Evolutionary conservation across 352 stramenopile species (phyloP).

Genomic region (Aphanomyces stellatus): DNA sequence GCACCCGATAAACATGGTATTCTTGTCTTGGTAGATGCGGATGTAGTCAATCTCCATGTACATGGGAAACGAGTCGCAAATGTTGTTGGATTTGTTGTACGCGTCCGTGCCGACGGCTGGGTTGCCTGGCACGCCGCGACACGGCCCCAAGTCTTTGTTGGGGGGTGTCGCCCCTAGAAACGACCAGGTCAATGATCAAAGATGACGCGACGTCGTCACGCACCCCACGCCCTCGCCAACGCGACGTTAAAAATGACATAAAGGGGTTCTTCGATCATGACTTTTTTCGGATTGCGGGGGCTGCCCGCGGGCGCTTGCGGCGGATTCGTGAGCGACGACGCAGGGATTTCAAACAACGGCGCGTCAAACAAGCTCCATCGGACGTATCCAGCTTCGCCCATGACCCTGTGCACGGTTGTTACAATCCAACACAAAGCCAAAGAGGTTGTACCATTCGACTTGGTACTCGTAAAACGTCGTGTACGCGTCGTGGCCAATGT

Average conservation of each 20-base stretch:
- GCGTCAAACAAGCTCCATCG: constrained; percentile 42
- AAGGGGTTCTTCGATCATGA: constrained; percentile 54
- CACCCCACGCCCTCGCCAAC: constrained; percentile 39
- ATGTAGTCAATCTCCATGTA: constrained; percentile 75
- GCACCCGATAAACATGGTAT: constrained; percentile 39
- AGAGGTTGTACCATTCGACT: constrained; percentile 32
- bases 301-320: constrained; percentile 26
- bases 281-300: constrained; percentile 36
- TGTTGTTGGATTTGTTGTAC: constrained; percentile 30
- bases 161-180: constrained; percentile 35
- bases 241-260: constrained; percentile 70
- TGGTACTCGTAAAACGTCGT: constrained; percentile 43
- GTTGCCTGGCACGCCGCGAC: constrained; percentile 37
- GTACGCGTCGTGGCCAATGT: constrained; percentile 45
- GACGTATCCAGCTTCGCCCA: constrained; percentile 36
- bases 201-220: neutral
- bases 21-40: constrained; percentile 22
- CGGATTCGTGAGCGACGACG: constrained; percentile 33
- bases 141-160: constrained; percentile 33
- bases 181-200: neutral
- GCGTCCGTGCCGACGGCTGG: neutral
- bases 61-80: constrained; percentile 65
- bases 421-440: too few species aligned
- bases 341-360: constrained; percentile 48
- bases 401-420: too few species aligned